Percentiles rank a stretch among this genome's conserved stretches.
Conservation (phyloP, 2,329 filamentous ascomycete species). For the Leptographium radiaticola region DNA sequence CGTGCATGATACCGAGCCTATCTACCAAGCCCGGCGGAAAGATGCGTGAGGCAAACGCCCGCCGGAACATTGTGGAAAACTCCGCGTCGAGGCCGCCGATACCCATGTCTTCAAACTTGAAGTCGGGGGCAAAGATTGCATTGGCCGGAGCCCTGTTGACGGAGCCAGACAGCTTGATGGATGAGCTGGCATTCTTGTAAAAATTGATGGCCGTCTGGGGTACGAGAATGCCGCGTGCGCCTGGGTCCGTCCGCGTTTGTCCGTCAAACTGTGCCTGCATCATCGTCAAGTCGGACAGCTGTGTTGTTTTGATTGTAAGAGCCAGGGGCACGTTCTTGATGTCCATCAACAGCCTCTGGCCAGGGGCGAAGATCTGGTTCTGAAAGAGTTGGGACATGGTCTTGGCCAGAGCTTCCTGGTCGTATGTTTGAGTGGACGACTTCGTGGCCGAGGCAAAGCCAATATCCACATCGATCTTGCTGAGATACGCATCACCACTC, state of each 20-base stretch:
- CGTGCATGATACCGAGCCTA: conserved; percentile 89
- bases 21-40: conserved; percentile 84
- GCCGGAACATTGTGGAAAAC: conserved; percentile 88
- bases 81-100: conserved; percentile 90
- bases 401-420: conserved; percentile 57
- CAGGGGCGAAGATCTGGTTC: conserved; percentile 79
- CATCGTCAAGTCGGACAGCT: conserved; percentile 65
- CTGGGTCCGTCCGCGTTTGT: conserved; percentile 45
- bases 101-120: conserved; percentile 98
- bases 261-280: conserved; percentile 36
- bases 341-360: conserved; percentile 77
- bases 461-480: conserved; percentile 69
- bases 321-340: conserved; percentile 66
- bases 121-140: conserved; percentile 84
- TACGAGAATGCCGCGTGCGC: conserved; percentile 65
- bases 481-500: conserved; percentile 60
- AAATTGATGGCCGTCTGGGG: conserved; percentile 69
- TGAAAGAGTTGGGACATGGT: conserved; percentile 43
- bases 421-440: conserved; percentile 59
- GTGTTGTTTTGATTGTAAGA: conserved; percentile 67
- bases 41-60: conserved; percentile 92
- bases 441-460: conserved; percentile 71
- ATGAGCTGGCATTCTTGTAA: conserved; percentile 67
- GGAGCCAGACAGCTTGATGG: conserved; percentile 78
- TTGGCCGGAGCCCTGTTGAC: conserved; percentile 72